A percentile compares a stretch with the other conserved stretches of the same genome.
Conservation (phyloP, 2,329 filamentous ascomycete species). For the Microcyclospora tardicrescens region DNA sequence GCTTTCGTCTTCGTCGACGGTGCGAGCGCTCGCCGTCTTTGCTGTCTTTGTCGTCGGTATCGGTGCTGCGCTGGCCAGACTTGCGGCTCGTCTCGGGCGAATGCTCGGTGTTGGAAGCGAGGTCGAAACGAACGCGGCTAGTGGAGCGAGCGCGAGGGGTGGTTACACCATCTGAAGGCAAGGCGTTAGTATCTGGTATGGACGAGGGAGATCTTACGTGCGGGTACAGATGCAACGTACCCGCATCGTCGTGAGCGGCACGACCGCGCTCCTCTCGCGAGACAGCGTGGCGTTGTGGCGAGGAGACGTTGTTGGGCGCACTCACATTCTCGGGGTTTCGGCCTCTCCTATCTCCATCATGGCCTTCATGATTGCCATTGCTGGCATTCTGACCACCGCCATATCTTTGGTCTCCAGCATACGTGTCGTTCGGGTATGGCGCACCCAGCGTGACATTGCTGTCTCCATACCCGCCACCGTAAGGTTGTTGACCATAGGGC, state of each 20-base stretch:
- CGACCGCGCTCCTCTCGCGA: constrained; percentile 2
- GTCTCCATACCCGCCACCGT: constrained; percentile 20
- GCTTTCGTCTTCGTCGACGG: not conserved
- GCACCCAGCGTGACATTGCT: constrained; percentile 16
- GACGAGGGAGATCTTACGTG: constrained; percentile 6
- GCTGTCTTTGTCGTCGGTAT: constrained; percentile 10
- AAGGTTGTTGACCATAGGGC: constrained; percentile 14
- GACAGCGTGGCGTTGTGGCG: not conserved
- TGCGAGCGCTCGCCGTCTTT: constrained; percentile 9
- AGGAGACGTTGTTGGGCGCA: constrained; percentile 16
- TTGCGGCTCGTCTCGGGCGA: constrained; percentile 12
- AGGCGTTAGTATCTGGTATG: too few relatives aligned
- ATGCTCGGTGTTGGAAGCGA: constrained; percentile 18
- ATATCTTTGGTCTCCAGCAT: constrained; percentile 20
- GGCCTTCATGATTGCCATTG: constrained; percentile 1
- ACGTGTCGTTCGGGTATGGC: constrained; percentile 20
- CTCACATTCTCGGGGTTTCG: constrained; percentile 35
- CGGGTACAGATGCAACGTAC: constrained; percentile 17
- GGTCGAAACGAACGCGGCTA: constrained; percentile 20
- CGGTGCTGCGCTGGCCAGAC: not conserved
- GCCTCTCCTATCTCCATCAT: constrained; percentile 14
- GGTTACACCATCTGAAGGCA: constrained; percentile 17
- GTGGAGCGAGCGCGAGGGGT: constrained; percentile 13
- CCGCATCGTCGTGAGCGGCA: constrained; percentile 7
- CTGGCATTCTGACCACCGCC: constrained; percentile 10